Base-by-base conservation (phyloP, 2,329 filamentous ascomycete species). In the Aspergillus fijiensis region DNA sequence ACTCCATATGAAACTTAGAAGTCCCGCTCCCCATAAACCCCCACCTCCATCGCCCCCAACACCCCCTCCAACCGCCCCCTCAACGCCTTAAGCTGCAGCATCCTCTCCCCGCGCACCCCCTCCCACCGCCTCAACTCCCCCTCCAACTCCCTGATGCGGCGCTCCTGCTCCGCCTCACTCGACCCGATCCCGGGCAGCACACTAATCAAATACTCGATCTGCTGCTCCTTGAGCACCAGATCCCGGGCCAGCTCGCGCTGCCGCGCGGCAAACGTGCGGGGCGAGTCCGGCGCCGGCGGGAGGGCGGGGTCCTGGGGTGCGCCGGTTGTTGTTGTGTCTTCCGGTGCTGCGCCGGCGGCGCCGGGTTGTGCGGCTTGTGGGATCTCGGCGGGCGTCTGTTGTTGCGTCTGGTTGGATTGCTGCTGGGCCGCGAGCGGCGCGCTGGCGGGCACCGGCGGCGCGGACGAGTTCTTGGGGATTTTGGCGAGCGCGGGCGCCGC, bases 211-310 rank as follows among this genome's bases (percentile, higher is more conserved):
- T 79, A 76, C 69, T 82, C 80, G 57, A 82, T 82, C 72, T 82
- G 80, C 70, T 81, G 77, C 57, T 80, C 77, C 67, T 82, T 82
- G 59, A 80, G 74, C 47, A 82, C 76, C 2, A 82, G 68, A 62
- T 82, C 80, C 3, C 79, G 73, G n/a, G 79, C 79, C 5, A 82
- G 66, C 61, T 82, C 80, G 11, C 74, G 70, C 69, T 81, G 79
- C 5, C 79, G 75, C 23, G 71, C 71, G 0, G 76, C 73, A 60
- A 82, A 82, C 14, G 72, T 74, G 42, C 69, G 65, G 7, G 77
- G 75, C 0, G 76, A 71, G 61, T 80, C 78, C 1, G 80, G 79
- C 5, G 68, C 69, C 1, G 76, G 74, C 0, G 73, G 72, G 11
- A 70, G 71, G 11, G 64, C 69, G 23, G 72, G 68, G 14, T n/a